Conservation (phyloP, 768 basidiomycete species). For the Russula foetens region DNA sequence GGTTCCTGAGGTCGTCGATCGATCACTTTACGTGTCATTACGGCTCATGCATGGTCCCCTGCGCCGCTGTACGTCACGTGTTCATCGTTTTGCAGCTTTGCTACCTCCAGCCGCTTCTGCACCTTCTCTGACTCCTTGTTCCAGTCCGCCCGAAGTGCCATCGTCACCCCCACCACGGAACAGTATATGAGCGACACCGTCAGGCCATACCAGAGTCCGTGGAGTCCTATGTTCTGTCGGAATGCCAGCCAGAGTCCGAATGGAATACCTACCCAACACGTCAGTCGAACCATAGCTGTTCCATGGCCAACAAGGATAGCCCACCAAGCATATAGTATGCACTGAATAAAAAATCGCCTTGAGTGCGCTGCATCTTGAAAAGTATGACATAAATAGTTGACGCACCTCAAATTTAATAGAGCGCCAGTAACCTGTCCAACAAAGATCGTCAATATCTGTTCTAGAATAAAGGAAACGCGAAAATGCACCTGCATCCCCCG, state of each 20-base stretch:
- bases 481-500: slow-evolving; percentile 59
- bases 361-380: slow-evolving; percentile 3
- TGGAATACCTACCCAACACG: slow-evolving; percentile 49
- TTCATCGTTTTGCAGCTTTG: neutral
- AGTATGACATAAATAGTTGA: slow-evolving; percentile 8
- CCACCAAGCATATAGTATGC: slow-evolving; percentile 73
- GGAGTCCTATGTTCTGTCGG: slow-evolving; percentile 43
- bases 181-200: slow-evolving; percentile 57
- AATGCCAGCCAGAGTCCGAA: slow-evolving; percentile 76
- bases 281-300: neutral
- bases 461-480: neutral
- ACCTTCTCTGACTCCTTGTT: slow-evolving; percentile 58
- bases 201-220: slow-evolving; percentile 82
- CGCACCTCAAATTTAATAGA: slow-evolving; percentile 64
- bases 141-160: slow-evolving; percentile 61
- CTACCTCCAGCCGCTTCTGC: slow-evolving; percentile 35
- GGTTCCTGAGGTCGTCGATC: too few relatives aligned
- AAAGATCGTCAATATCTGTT: neutral
- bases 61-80: neutral
- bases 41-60: neutral
- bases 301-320: slow-evolving; percentile 1
- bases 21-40: neutral
- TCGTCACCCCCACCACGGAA: slow-evolving; percentile 42
- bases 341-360: slow-evolving; percentile 24
- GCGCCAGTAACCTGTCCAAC: slow-evolving; percentile 55